Conservation (phyloP, 2,329 filamentous ascomycete genomes). For the Cryphonectria radicalis region DNA sequence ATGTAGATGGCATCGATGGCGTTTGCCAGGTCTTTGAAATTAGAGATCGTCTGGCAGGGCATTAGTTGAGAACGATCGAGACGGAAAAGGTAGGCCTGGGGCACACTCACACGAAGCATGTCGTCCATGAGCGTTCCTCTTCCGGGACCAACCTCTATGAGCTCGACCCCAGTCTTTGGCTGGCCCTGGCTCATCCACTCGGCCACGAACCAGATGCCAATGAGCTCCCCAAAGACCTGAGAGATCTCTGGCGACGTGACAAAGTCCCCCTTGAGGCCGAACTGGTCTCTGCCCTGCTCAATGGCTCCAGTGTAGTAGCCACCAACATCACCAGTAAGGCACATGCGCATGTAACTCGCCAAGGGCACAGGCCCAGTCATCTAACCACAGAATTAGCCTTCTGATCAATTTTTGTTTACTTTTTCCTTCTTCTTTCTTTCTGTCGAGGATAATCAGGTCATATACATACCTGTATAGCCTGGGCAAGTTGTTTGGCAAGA, state of each 20-base stretch:
- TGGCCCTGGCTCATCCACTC: slow-evolving; percentile 95
- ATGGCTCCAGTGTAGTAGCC: slow-evolving; percentile 90
- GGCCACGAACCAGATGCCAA: slow-evolving; percentile 92
- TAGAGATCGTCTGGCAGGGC: slow-evolving; percentile 70
- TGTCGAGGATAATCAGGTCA: background rate
- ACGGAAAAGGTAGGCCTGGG: background rate
- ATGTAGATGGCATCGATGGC: slow-evolving; percentile 89
- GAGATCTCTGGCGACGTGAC: slow-evolving; percentile 97
- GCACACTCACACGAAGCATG: slow-evolving; percentile 74
- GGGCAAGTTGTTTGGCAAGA: slow-evolving; percentile 81
- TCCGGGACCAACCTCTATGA: slow-evolving; percentile 93
- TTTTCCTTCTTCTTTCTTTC: background rate
- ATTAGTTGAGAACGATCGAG: slow-evolving; percentile 11
- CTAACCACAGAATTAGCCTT: slow-evolving; percentile 34
- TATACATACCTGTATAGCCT: slow-evolving; percentile 77
- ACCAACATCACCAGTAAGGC: slow-evolving; percentile 84
- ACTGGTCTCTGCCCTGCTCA: slow-evolving; percentile 75
- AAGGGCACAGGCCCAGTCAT: slow-evolving; percentile 88
- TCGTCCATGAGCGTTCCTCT: slow-evolving; percentile 97
- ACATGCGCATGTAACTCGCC: slow-evolving; percentile 98
- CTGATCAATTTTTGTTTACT: background rate
- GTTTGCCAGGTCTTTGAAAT: slow-evolving; percentile 77
- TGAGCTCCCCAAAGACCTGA: slow-evolving; percentile 91
- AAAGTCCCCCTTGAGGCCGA: slow-evolving; percentile 92
- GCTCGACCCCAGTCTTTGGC: slow-evolving; percentile 73